Base-by-base conservation (phyloP, 345 rosid genomes). In the Laguncularia racemosa region DNA sequence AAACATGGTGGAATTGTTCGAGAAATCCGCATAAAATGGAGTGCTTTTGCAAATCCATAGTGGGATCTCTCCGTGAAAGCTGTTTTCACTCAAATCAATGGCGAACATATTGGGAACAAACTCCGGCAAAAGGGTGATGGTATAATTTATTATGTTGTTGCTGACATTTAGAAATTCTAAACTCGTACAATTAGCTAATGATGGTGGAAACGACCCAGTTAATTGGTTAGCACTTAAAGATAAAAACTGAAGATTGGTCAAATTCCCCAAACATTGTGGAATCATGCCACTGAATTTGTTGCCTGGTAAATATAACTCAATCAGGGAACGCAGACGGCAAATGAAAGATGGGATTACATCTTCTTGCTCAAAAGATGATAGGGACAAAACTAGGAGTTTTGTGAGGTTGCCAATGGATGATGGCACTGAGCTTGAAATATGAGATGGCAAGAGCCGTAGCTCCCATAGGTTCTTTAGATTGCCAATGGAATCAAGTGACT, bases 1-100 rank as follows among this genome's bases (percentile, higher is more conserved):
- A 76, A 26, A 33, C 76, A 68, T n/a, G 7, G 23, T 16, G 71
- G 80, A 23, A 76, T 65, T 71, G 9, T 61, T 7, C 0, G 74
- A 59, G 16, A 76, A 20, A 38, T 71, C 58, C 1, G 68, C 12
- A 54, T 55, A 1, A 0, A 5, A 0, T 12, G 62, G 52, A 6
- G 0, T 0, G 13, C 38, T 60, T 2, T 63, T 57, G 64, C 80
- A 80, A 1, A 72, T 21, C 13, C 3, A 19, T 1, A 52, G 48
- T 8, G 82, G 55, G 21, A 74, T 50, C 57, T 54, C 58, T 46
- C 82, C 72, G 0, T 13, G 18, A 2, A 71, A 17, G 2, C 14
- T 21, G 28, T 71, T 71, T 10, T 7, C 40, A 4, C 40, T 7
- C 7, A 33, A 4, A 33, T 46, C 46, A 9, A 67, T 49, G 19